Evolutionary conservation across 192 early-diverging fungal genomes (phyloP).

Genomic region (Backusella mclennaniae): DNA sequence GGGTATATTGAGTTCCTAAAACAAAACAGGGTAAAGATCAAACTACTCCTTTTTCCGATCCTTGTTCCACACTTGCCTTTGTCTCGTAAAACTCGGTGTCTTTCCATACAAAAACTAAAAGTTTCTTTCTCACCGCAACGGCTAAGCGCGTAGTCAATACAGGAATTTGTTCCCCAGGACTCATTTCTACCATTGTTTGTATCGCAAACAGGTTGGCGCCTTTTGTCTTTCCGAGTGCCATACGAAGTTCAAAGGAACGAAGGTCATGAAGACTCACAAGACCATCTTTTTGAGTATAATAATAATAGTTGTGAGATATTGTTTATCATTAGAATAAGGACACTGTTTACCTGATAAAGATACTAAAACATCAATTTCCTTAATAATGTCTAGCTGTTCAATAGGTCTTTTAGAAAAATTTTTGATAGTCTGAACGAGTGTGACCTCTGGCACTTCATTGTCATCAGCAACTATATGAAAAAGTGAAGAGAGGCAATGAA

Average conservation of each 20-base stretch:
- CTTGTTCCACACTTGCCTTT: slow-evolving; percentile 33
- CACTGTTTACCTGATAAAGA: slow-evolving; percentile 53
- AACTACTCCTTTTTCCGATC: too few relatives aligned
- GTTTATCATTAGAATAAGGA: neutral
- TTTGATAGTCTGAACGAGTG: slow-evolving; percentile 63
- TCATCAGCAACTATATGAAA: slow-evolving; percentile 36
- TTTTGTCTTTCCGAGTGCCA: slow-evolving; percentile 66
- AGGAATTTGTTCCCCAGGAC: slow-evolving; percentile 58
- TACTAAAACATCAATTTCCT: slow-evolving; percentile 70
- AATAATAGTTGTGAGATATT: neutral
- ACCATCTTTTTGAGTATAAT: slow-evolving; percentile 50
- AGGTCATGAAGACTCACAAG: slow-evolving; percentile 74
- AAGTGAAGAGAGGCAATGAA: neutral
- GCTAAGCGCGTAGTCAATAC: slow-evolving; percentile 71
- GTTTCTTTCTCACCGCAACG: slow-evolving; percentile 66
- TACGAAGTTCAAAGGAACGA: slow-evolving; percentile 63
- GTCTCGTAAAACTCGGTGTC: slow-evolving; percentile 71
- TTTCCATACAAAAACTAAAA: slow-evolving; percentile 74
- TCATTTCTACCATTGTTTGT: slow-evolving; percentile 66
- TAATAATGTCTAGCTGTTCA: slow-evolving; percentile 74
- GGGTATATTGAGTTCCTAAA: slow-evolving; percentile 66
- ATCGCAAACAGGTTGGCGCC: slow-evolving; percentile 78
- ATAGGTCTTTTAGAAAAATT: slow-evolving; percentile 68
- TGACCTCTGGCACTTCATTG: slow-evolving; percentile 53
- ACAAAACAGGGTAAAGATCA: neutral